These are phyloP conservation scores for Wickerhamomyces queroliae DNA, from an alignment of 805 yeast species.

Conservation along the genomic window DNA sequence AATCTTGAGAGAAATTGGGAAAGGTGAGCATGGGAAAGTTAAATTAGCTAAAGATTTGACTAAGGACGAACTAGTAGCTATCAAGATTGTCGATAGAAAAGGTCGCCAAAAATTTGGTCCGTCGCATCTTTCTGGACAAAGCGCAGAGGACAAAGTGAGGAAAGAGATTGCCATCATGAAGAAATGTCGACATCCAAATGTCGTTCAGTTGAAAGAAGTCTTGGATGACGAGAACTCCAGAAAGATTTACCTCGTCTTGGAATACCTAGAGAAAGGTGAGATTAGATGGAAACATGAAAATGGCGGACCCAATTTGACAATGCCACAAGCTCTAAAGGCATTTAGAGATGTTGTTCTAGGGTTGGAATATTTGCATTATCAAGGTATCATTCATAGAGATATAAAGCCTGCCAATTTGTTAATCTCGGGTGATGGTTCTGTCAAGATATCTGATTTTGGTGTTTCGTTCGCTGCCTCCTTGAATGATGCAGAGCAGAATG, in stretches of 20 bases:
- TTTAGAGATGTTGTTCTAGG: conserved; percentile 85
- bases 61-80: conserved; percentile 72
- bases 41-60: conserved; percentile 77
- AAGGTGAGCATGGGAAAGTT: conserved; percentile 99
- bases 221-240: conserved; percentile 79
- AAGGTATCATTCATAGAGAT: conserved; percentile 91
- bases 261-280: conserved; percentile 88
- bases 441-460: conserved; percentile 95
- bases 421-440: conserved; percentile 61
- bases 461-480: conserved; percentile 67
- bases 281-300: conserved; percentile 65
- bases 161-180: conserved; percentile 92
- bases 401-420: conserved; percentile 92
- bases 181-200: conserved; percentile 86
- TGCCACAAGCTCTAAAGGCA: conserved; percentile 61
- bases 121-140: conserved; percentile 35
- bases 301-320: conserved; percentile 63
- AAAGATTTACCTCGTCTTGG: conserved; percentile 86
- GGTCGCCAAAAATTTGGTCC: conserved; percentile 49
- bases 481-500: conserved; percentile 45
- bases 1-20: conserved; percentile 78
- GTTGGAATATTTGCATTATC: conserved; percentile 82
- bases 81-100: conserved; percentile 82
- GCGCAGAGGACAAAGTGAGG: conserved; percentile 68
- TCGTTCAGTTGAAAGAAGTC: conserved; percentile 82